Percentiles rank a stretch among this genome's conserved stretches.
Conservation (phyloP, 306 rosid genomes). For the Canavalia ensiformis region DNA sequence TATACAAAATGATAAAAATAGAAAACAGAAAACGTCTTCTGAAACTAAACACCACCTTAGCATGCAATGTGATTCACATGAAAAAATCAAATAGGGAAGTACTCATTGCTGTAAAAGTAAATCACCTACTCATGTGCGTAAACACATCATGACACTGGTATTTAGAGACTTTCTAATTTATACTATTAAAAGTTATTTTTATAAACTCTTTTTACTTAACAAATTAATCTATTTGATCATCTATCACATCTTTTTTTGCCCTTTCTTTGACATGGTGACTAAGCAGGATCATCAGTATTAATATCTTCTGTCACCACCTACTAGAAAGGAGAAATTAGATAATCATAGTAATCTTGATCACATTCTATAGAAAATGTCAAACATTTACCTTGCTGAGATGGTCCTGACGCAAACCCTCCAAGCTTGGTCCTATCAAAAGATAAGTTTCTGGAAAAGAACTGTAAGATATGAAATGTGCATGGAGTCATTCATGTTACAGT, state of each 20-base stretch:
- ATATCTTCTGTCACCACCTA: constrained; percentile 1
- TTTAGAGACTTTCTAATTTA: neutral
- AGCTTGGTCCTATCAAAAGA: constrained; percentile 10
- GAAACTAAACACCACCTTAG: neutral
- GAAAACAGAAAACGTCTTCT: no score
- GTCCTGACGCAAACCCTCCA: constrained; percentile 3
- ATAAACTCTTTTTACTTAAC: neutral
- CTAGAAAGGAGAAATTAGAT: constrained; percentile 19
- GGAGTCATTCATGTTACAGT: neutral
- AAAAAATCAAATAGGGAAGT: neutral
- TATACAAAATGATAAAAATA: no score
- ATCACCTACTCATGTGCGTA: neutral
- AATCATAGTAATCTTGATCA: neutral
- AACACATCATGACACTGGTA: neutral
- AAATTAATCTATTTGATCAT: neutral
- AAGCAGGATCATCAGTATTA: neutral
- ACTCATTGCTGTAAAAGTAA: neutral
- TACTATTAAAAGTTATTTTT: neutral
- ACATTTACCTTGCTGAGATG: constrained; percentile 40
- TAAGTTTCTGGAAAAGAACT: constrained; percentile 32
- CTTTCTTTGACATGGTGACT: neutral
- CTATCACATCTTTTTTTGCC: neutral
- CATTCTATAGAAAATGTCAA: constrained; percentile 11
- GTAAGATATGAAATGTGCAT: constrained; percentile 16
- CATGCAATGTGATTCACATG: constrained; percentile 8